Evolutionary conservation across 106 monocot species (phyloP), one percentile per base, ranked within the genome.

Genomic region (Dendrobium officinale): DNA sequence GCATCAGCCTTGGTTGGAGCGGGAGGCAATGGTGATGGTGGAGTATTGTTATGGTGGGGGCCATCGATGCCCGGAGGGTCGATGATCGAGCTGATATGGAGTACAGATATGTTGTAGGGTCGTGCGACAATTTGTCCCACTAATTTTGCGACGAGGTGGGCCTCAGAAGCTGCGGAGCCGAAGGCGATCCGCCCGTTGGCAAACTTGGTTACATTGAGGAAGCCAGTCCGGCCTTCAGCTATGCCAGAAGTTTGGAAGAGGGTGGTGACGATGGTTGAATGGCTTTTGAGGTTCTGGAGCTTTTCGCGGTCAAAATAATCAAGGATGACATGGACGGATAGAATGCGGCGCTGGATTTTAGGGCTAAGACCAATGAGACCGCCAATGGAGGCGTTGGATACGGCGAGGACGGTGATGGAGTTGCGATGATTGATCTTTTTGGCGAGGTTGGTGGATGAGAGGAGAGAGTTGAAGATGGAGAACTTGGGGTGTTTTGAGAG

Each of bases 61-160:
- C 24, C 77, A 29, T 31, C 9, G n/a, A 88, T 49, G 10, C 86
- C 88, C 6, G 83, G 85, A 3, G 90, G 88, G 13, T 82, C 2
- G 40, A 90, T 82, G 58, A 86, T 40, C 24, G 55, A 24, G 84
- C 84, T 90, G 55, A 90, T 56, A 79, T 90, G 82, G 45, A 90
- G 43, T 33, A 90, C 90, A 9, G 90, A 90, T 44, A 90, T 84
- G 77, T 86, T 88, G 84, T 86, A 90, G 9, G 90, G 90, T 66
- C 77, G 81, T 16, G 79, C 18, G 2, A 43, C 70, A 9, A 90
- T 41, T 7, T 55, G 27, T 11, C 75, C 79, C 9, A 82, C 77
- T 2, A 90, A 13, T 19, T 81, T 26, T 10, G 82, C 68, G 49
- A 20, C n/a, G 22, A 83, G 41, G 6, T 42, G 51, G 17, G 86